A percentile compares a stretch with the other conserved stretches of the same genome.
Evolutionary conservation across 2,329 filamentous ascomycete genomes (phyloP).

Genomic region (Monilinia aucupariae): DNA sequence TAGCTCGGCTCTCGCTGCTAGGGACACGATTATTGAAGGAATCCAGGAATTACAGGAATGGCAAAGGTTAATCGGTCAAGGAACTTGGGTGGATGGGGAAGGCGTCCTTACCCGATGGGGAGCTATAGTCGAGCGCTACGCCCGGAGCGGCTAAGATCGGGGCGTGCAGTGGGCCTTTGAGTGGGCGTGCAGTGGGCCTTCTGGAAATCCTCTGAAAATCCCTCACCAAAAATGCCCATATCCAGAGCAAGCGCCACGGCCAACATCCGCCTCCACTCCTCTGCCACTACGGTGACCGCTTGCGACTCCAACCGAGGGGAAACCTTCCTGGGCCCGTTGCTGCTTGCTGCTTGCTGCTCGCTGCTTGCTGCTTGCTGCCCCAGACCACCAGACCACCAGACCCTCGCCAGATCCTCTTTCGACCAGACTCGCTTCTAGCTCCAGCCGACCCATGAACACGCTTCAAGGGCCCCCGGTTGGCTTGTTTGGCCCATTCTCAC

Average conservation of each 20-base stretch:
- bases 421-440: slow-evolving; percentile 8
- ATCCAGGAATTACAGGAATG: no score
- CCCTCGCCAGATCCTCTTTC: slow-evolving; percentile 3
- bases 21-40: neutral
- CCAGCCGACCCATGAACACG: slow-evolving; percentile 3
- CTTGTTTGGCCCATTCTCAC: no score
- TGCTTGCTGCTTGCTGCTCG: neutral
- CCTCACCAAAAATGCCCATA: slow-evolving; percentile 19
- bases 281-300: slow-evolving; percentile 3
- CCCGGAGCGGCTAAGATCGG: neutral
- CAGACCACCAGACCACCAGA: no score
- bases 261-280: no score
- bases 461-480: slow-evolving; percentile 1
- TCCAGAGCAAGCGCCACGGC: no score
- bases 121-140: neutral
- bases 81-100: neutral
- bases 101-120: neutral
- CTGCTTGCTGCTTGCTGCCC: slow-evolving; percentile 1
- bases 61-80: slow-evolving; percentile 5
- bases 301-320: neutral
- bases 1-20: slow-evolving; percentile 4
- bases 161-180: neutral
- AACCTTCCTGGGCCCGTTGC: neutral
- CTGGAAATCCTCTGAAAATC: slow-evolving; percentile 12
- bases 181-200: no score